A percentile compares a stretch with the other conserved stretches of the same genome.
Conservation (phyloP, 163 green algal species). For the Prototheca cutis region DNA sequence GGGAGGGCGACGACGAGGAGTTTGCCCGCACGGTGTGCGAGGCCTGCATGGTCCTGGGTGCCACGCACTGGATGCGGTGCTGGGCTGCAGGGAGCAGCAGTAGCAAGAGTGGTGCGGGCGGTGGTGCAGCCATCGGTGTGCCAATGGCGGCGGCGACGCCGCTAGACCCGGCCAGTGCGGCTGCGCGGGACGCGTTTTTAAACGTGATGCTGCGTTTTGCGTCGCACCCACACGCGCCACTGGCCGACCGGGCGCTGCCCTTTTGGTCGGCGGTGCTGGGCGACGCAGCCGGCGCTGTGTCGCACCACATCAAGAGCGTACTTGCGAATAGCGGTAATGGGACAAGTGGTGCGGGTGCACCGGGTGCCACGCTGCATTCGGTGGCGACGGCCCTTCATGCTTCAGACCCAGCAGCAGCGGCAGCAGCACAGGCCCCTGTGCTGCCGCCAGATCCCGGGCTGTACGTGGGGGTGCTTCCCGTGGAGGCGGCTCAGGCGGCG, state of each 20-base stretch:
- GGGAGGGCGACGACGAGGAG: conserved; percentile 40
- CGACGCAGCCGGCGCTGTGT: conserved; percentile 5
- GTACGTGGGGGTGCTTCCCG: conserved; percentile 18
- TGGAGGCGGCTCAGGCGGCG: conserved; percentile 25
- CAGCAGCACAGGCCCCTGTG: no score
- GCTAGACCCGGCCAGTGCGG: neutral
- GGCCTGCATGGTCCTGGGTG: conserved; percentile 39
- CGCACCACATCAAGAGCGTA: no score
- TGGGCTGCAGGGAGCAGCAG: no score
- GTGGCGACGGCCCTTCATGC: no score
- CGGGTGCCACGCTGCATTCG: no score
- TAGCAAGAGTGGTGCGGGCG: no score
- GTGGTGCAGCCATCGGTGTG: no score
- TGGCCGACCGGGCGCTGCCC: conserved; percentile 44
- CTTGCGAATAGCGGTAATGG: no score
- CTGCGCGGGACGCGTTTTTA: conserved; percentile 14
- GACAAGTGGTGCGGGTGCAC: no score
- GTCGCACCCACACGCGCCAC: conserved; percentile 48
- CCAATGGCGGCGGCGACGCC: neutral
- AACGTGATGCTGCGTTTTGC: conserved; percentile 59
- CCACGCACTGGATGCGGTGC: conserved; percentile 32
- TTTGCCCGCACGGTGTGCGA: conserved; percentile 47
- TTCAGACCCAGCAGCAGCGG: no score
- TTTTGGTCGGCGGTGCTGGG: conserved; percentile 39
- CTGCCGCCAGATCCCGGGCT: no score